Base-by-base conservation (phyloP, 2,329 filamentous ascomycete genomes). In the Escovopsis weberi region DNA sequence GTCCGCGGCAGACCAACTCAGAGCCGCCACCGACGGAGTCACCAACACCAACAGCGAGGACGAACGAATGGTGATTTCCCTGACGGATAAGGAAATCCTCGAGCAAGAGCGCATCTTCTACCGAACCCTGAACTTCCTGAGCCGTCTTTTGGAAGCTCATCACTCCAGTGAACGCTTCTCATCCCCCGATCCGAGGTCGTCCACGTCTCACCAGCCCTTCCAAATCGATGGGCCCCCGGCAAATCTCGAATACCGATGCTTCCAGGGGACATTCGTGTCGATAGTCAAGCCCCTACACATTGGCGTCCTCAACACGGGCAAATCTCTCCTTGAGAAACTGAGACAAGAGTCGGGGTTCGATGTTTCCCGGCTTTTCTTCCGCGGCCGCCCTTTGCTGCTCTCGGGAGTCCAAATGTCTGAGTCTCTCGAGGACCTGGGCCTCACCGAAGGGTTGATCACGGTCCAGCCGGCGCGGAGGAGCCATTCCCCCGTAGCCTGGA, bases 211-310 rank as follows among this genome's bases (percentile, higher is more conserved):
- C 28, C 61, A 65, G 4, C 67, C 72, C 0, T 67, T 70, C 32
- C 59, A 69, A 33, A 58, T 78, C 0, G 72, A 73, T 48, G 83
- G 84, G 6, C 74, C 82, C 33, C 63, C 70, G 2, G 68, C 85
- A 1, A 72, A 75, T 40, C 69, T 91, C 15, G 79, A 77, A 41
- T 89, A 84, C 53, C 84, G 89, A 58, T 76, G 76, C 2, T 86
- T 86, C 51, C 74, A 82, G 53, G 76, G 75, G 11, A 59, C 69
- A 23, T 60, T 61, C 2, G 71, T 75, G 43, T 78, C 74, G 1
- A 74, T 75, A 11, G 70, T 86, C 26, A 70, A 71, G 51, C 65
- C 68, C 2, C 61, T 91, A 28, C 65, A 65, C 26, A 80, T 91
- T 50, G 84, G 83, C 1, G 71, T 73, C 37, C 69, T 75, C 26